Evolutionary conservation across 164 flowering plant species (phyloP), one percentile per base, ranked within the genome.

Genomic region (Vitis cinerea): DNA sequence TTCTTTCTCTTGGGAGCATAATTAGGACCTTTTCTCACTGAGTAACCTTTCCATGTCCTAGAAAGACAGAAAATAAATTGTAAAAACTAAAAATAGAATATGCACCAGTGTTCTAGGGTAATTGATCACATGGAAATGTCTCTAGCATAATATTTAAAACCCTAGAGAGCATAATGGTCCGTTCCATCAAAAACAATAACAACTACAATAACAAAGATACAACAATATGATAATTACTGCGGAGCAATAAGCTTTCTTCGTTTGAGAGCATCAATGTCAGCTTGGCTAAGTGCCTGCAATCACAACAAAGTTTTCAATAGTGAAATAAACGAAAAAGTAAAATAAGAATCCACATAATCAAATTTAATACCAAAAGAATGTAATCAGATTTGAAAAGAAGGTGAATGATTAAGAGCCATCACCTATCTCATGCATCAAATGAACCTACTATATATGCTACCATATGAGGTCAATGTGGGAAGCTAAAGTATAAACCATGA

Each of bases 1-100:
- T 86, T 93, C 78, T 83, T 87, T 77, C 98, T 89, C 66, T 85
- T 85, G 0, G 88, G 89, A 66, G 90, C 84, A 84, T 88, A 95
- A 3, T 88, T 81, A 14, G 96, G 91, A 71, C 99, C 99, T 73
- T 86, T 95, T 69, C 48, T 85, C 16, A 91, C 75, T 12, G 90
- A 83, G 71, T 86, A 93, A 15, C 97, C 97, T 75, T 82, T 91
- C 93, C 97, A 92, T 71, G 82, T 88, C 82, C 98, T 93, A 76
- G 8, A 37, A 29, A 47, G 0, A 68, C 30, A 49, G 37, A 44
- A 4, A 48, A 57, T 50, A 11, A 67, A 58, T 2, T 12, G 16
- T 15, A 49, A 29, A 17, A 50, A 47, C 50, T 57, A 66, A 10
- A 19, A 65, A 9, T 6, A 54, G 11, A 50, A 8, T 56, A 8